phyloP scores from a whole-genome alignment of 805 yeast species.

The Teunomyces pallodes region DNA sequence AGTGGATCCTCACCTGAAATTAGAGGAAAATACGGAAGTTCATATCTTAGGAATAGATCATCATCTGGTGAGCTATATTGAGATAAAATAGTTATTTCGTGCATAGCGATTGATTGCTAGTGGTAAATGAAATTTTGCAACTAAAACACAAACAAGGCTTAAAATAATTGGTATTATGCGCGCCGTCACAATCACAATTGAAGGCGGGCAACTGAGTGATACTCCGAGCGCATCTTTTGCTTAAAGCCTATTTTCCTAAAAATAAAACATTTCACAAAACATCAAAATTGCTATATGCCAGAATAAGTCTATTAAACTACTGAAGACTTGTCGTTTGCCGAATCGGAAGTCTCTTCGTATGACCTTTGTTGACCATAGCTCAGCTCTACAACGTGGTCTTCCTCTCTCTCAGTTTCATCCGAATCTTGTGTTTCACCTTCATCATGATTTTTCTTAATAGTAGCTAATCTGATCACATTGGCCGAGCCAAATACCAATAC shows the following conservation, averaged over 20 bases:
- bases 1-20: slow-evolving; percentile 15
- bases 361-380: neutral
- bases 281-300: neutral
- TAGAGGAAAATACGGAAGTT: slow-evolving; percentile 19
- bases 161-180: neutral
- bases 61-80: neutral
- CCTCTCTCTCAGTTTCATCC: neutral
- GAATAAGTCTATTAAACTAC: neutral
- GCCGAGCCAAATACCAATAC: slow-evolving; percentile 30
- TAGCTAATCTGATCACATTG: slow-evolving; percentile 24
- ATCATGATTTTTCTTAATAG: slow-evolving; percentile 25
- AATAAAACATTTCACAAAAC: neutral
- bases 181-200: neutral
- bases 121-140: neutral
- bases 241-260: neutral
- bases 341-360: neutral
- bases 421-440: slow-evolving; percentile 7
- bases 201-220: neutral
- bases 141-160: neutral
- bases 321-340: neutral
- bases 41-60: slow-evolving; percentile 6
- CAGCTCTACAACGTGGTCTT: neutral
- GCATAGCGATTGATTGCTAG: neutral
- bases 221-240: neutral
- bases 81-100: neutral